These are phyloP conservation scores for Botrytis fragariae DNA, from an alignment of 2,329 filamentous ascomycete genomes.

Conservation along the genomic window DNA sequence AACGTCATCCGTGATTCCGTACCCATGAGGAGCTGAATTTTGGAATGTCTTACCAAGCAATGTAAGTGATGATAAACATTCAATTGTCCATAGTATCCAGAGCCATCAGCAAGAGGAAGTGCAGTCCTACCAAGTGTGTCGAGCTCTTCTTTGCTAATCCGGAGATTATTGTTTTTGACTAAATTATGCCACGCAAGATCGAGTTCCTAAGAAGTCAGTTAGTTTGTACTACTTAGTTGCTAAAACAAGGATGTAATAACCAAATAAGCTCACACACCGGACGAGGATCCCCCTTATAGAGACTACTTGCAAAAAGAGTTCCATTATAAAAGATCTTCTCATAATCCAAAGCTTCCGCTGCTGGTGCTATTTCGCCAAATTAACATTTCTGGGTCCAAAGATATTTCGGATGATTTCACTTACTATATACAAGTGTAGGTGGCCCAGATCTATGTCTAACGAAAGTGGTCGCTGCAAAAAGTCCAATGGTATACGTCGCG, in stretches of 20 bases:
- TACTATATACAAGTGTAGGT: slow-evolving; percentile 3
- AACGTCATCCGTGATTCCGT: not conserved
- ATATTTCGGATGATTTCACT: not conserved
- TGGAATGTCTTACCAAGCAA: not conserved
- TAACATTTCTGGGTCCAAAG: not conserved
- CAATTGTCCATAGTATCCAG: slow-evolving; percentile 9
- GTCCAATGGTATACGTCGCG: not conserved
- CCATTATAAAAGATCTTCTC: slow-evolving; percentile 16
- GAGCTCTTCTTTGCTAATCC: slow-evolving; percentile 12
- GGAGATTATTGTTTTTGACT: slow-evolving; percentile 2
- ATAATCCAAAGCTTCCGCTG: not conserved
- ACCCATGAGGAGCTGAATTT: too few relatives aligned
- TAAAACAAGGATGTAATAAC: too few relatives aligned
- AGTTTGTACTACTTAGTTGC: not conserved
- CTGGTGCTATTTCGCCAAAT: not conserved
- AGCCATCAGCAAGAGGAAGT: not conserved
- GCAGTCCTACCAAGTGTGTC: not conserved
- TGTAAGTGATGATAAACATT: slow-evolving; percentile 18
- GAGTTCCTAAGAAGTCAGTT: not conserved
- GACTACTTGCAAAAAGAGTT: not conserved
- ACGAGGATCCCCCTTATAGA: slow-evolving; percentile 5
- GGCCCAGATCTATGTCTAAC: not conserved
- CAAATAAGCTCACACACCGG: not conserved
- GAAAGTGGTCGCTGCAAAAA: not conserved
- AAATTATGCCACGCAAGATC: slow-evolving; percentile 5